Evolutionary conservation across 768 basidiomycete species (phyloP).

Genomic region (Trametes maxima): DNA sequence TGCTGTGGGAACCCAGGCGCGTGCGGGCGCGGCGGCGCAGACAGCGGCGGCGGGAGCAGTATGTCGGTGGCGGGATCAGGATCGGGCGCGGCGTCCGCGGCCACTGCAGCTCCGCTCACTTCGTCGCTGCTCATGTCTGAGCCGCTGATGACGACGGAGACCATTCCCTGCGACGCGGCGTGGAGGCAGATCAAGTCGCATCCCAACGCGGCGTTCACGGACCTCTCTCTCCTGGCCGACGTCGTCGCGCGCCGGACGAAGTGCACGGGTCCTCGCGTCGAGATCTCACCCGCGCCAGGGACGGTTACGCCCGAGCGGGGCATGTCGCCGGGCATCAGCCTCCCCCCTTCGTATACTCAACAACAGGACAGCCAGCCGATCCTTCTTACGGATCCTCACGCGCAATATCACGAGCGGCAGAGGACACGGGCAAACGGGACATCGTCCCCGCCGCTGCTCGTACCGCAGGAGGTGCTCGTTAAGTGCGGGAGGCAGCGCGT

Average conservation of each 20-base stretch:
- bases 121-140: constrained; percentile 22
- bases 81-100: not conserved
- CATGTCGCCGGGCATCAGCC: constrained; percentile 35
- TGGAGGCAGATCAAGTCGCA: constrained; percentile 87
- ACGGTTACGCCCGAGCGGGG: constrained; percentile 51
- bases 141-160: constrained; percentile 40
- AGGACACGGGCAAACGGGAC: constrained; percentile 32
- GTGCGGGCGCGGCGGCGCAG: constrained; percentile 21
- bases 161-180: constrained; percentile 78
- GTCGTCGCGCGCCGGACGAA: constrained; percentile 84
- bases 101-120: constrained; percentile 11
- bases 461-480: constrained; percentile 62
- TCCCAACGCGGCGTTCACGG: constrained; percentile 85
- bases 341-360: constrained; percentile 6
- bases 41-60: constrained; percentile 1
- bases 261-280: constrained; percentile 71
- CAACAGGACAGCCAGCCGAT: constrained; percentile 40
- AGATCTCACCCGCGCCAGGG: constrained; percentile 56
- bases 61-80: not conserved
- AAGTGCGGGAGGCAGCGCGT: constrained; percentile 62
- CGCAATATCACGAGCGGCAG: constrained; percentile 51
- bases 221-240: constrained; percentile 81
- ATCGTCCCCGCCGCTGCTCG: constrained; percentile 52
- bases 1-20: constrained; percentile 41
- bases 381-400: constrained; percentile 56